Evolutionary conservation across 495 filamentous ascomycete genomes (phyloP).

Genomic region (Lineolata rhizophorae): DNA sequence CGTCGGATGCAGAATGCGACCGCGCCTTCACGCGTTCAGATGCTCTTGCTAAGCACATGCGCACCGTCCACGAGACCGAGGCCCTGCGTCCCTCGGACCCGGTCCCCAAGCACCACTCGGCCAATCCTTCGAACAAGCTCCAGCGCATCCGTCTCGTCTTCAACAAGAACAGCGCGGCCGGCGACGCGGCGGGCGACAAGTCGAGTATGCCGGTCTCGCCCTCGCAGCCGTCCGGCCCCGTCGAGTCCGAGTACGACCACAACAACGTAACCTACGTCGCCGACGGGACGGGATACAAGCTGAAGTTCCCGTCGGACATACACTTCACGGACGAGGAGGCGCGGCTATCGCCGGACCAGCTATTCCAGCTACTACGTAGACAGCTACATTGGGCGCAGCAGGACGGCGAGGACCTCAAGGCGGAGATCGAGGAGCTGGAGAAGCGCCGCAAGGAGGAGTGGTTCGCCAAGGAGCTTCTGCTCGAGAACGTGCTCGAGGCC

Average conservation of each 20-base stretch:
- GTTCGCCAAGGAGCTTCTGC: conserved; percentile 55
- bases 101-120: conserved; percentile 54
- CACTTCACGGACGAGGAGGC: conserved; percentile 57
- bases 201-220: conserved; percentile 8
- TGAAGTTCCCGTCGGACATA: conserved; percentile 33
- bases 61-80: conserved; percentile 95
- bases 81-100: conserved; percentile 72
- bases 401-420: conserved; percentile 37
- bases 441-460: conserved; percentile 53
- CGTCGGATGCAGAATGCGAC: conserved; percentile 54
- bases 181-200: conserved; percentile 2
- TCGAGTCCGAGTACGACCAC: conserved; percentile 14
- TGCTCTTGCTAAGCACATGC: conserved; percentile 93
- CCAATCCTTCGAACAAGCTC: conserved; percentile 17
- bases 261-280: conserved; percentile 19
- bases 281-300: conserved; percentile 10
- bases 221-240: conserved; percentile 4
- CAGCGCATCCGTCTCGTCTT: conserved; percentile 14
- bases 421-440: conserved; percentile 37
- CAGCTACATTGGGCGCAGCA: conserved; percentile 66
- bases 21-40: conserved; percentile 93
- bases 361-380: conserved; percentile 50
- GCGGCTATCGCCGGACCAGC: conserved; percentile 38
- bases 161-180: conserved; percentile 5
- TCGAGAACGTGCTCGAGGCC: conserved; percentile 36